Conservation (phyloP, 225 moss, liverwort and hornwort species). For the Polytrichum formosum region DNA sequence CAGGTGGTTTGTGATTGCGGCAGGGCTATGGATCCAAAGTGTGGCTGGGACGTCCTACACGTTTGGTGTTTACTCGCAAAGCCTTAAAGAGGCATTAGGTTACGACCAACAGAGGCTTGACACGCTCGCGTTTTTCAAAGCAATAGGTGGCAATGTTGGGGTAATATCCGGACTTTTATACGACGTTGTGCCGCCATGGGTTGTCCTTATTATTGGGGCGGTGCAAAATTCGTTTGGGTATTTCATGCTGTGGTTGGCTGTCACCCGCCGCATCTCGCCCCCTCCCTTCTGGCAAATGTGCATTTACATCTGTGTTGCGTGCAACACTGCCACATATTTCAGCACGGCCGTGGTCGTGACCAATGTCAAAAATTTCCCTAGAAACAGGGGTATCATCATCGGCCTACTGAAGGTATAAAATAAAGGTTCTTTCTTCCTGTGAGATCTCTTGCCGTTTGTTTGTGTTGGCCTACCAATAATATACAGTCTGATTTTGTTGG, state of each 20-base stretch:
- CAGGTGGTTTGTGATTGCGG: conserved; percentile 60
- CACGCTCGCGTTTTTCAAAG: conserved; percentile 53
- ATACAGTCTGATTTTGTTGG: too few species aligned
- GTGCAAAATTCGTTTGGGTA: conserved; percentile 41
- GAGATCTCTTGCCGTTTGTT: too few species aligned
- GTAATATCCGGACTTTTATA: conserved; percentile 50
- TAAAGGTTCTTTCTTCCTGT: too few species aligned
- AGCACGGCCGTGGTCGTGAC: conserved; percentile 71
- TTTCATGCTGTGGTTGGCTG: conserved; percentile 52
- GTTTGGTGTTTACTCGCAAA: conserved; percentile 67
- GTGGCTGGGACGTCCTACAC: conserved; percentile 48
- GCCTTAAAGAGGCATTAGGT: conserved; percentile 37
- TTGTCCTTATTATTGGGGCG: conserved; percentile 43
- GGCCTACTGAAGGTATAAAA: conserved; percentile 54
- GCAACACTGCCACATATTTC: conserved; percentile 55
- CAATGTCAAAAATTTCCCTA: conserved; percentile 65
- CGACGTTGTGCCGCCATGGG: conserved; percentile 54
- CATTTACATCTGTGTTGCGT: conserved; percentile 47
- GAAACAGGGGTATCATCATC: conserved; percentile 58
- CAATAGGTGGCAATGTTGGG: conserved; percentile 63
- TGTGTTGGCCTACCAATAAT: too few species aligned
- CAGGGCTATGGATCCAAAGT: conserved; percentile 69
- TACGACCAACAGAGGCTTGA: conserved; percentile 61
- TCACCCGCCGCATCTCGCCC: conserved; percentile 31
- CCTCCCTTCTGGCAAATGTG: conserved; percentile 69